phyloP scores from a whole-genome alignment of 371 early-diverging fungal species.

The Funneliformis caledonium region DNA sequence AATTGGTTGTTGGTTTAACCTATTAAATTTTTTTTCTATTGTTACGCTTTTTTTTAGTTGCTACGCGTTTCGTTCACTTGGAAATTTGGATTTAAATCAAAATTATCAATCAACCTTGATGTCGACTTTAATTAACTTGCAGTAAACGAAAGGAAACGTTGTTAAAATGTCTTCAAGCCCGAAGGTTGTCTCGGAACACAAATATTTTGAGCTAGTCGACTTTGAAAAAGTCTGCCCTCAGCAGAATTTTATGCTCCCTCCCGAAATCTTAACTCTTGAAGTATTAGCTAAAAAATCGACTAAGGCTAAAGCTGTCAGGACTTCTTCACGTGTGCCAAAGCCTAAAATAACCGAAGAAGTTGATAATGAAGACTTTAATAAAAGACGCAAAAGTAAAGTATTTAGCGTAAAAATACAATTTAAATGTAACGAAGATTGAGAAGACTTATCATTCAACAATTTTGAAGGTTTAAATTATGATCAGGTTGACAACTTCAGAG shows the following conservation, averaged over 20 bases:
- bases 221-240: constrained; percentile 1
- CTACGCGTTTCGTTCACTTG: too few species aligned
- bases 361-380: not conserved
- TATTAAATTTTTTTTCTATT: too few species aligned
- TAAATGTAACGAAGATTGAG: too few species aligned
- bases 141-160: too few species aligned
- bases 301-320: not conserved
- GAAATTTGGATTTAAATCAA: too few species aligned
- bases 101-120: too few species aligned
- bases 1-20: too few species aligned
- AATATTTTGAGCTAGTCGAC: constrained; percentile 5
- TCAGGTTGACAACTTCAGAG: not conserved
- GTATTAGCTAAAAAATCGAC: not conserved
- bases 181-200: not conserved
- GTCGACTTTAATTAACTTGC: too few species aligned
- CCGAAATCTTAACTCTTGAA: not conserved
- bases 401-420: not conserved
- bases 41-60: too few species aligned
- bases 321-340: not conserved
- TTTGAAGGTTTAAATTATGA: not conserved
- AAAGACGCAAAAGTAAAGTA: not conserved
- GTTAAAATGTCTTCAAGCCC: not conserved
- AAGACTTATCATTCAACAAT: too few species aligned
- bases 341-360: not conserved
- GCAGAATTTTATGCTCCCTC: not conserved